These are phyloP conservation scores for Amborella trichopoda DNA, from an alignment of 164 flowering plant species.

Conservation along the genomic window DNA sequence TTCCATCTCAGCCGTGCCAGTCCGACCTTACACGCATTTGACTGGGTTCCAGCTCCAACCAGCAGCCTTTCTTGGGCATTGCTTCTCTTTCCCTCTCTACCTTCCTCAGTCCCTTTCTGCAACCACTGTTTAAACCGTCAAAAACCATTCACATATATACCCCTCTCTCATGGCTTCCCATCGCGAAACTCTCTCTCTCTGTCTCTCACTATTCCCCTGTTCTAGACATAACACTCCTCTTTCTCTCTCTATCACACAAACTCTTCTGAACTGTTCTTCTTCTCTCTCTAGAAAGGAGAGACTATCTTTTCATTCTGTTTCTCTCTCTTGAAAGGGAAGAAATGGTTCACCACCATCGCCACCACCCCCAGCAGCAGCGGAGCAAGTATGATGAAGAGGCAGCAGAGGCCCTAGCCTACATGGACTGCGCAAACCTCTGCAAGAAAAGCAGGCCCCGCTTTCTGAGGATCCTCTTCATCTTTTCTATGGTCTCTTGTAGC, in stretches of 20 bases:
- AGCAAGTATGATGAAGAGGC: constrained; percentile 15
- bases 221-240: neutral
- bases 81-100: neutral
- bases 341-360: constrained; percentile 44
- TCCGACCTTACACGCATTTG: neutral
- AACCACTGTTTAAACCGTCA: no score
- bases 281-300: constrained; percentile 1
- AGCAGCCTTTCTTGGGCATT: neutral
- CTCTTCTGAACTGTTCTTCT: neutral
- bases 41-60: neutral
- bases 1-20: neutral
- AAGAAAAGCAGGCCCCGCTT: constrained; percentile 45
- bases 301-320: neutral
- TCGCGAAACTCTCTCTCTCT: neutral
- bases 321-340: neutral
- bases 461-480: constrained; percentile 35
- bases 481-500: constrained; percentile 41
- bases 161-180: neutral
- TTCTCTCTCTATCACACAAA: constrained; percentile 1
- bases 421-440: constrained; percentile 17
- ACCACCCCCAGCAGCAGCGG: constrained; percentile 16
- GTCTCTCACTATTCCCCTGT: neutral
- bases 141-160: no score
- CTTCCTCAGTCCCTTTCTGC: neutral
- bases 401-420: constrained; percentile 9